Evolutionary conservation across 805 yeast genomes (phyloP).

Genomic region (Yarrowia sp.): DNA sequence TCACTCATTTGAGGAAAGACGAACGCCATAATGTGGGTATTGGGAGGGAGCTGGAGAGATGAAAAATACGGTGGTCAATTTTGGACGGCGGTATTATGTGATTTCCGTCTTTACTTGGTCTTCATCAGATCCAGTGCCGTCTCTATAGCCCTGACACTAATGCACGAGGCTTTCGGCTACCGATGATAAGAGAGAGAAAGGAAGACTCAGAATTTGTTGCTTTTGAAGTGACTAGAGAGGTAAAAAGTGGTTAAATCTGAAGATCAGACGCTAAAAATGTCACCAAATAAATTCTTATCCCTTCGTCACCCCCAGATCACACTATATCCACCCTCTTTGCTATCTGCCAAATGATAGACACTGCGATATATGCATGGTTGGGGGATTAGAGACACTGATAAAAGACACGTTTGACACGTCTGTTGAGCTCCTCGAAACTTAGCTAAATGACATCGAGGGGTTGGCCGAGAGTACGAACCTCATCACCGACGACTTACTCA

Average conservation of each 20-base stretch:
- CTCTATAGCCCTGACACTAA: not conserved
- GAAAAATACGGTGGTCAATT: not conserved
- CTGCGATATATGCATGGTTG: not conserved
- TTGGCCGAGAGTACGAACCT: too few species aligned
- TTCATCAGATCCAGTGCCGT: not conserved
- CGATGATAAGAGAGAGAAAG: not conserved
- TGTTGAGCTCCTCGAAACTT: constrained; percentile 2
- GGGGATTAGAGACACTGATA: not conserved
- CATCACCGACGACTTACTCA: too few species aligned
- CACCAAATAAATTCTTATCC: too few species aligned
- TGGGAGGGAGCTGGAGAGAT: not conserved
- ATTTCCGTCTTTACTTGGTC: too few species aligned
- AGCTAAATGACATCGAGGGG: not conserved
- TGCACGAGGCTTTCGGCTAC: not conserved
- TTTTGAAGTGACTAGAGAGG: not conserved
- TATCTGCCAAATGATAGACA: not conserved
- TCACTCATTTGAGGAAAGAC: not conserved
- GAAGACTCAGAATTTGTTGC: not conserved
- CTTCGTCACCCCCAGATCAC: not conserved
- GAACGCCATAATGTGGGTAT: not conserved
- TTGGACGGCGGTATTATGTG: too few species aligned
- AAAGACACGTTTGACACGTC: not conserved
- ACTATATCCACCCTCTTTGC: too few species aligned
- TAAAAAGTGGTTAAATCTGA: not conserved
- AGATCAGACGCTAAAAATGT: too few species aligned